Base-by-base conservation (phyloP, 768 basidiomycete genomes). In the Lepiota venenata region DNA sequence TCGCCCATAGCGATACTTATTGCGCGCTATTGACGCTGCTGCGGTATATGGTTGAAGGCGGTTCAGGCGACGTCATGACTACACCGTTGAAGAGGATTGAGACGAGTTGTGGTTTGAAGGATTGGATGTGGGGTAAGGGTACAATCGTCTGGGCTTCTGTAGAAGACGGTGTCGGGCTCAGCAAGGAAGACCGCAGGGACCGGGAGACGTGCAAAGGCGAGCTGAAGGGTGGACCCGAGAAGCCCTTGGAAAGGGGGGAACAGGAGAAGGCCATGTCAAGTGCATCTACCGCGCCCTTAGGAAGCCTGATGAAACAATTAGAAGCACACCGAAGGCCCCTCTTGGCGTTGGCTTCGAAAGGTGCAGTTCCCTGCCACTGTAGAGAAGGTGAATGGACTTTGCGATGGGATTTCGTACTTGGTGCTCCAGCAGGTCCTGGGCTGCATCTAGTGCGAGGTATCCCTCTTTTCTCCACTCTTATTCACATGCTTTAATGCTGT, bases 351-450 rank as follows among this genome's bases (percentile, higher is more conserved):
- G 67, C 66, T 46, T 60, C 58, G 3, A 69, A n/a, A 60, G 45
- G 60, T 71, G 43, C 61, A 64, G 59, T 73, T 74, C 52, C 52
- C 60, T 29, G 64, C 66, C 40, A 74, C 73, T 42, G 66, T 71
- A 56, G 66, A 68, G 41, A 71, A 71, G 66, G 67, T 72, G 56
- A 68, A 71, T 50, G 64, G 60, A 49, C 62, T 76, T 25, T 71
- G 69, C 41, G 73, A 74, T 59, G 69, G 67, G 51, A 71, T 76
- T 47, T 62, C 70, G 53, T 71, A 71, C 58, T 60, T 74, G 56
- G 50, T 73, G 56, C 57, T 76, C 58, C 71, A 72, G 65, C 65
- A 70, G 58, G 56, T 66, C 18, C 51, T 66, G 48, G 58, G 62
- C 39, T 20, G 42, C 21, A 36, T 54, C 45, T 38, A 45, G 37